A percentile compares a stretch with the other conserved stretches of the same genome.
Conservation (phyloP, 768 basidiomycete species). For the Auriscalpium microsporum region DNA sequence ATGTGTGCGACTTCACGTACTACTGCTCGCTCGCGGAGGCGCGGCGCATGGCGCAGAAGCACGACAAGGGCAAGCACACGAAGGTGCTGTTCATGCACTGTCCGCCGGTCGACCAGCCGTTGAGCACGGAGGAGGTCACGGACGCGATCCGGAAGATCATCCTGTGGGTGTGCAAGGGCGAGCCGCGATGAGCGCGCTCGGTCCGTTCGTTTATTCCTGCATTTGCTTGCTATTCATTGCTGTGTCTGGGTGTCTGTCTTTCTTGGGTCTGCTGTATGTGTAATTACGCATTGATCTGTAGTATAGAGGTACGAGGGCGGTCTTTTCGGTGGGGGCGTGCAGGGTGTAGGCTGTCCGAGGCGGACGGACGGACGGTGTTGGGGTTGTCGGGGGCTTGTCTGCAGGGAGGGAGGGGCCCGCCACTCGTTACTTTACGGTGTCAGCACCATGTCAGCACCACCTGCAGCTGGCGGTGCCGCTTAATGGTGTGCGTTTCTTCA, state of each 20-base stretch:
- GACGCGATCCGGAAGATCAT: slow-evolving; percentile 54
- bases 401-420: no score
- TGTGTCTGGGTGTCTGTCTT: not conserved
- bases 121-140: slow-evolving; percentile 58
- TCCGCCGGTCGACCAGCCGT: slow-evolving; percentile 57
- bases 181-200: slow-evolving; percentile 4
- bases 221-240: not conserved
- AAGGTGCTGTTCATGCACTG: slow-evolving; percentile 65
- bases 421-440: no score
- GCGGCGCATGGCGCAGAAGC: slow-evolving; percentile 27
- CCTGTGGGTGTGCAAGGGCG: slow-evolving; percentile 41
- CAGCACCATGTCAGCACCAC: no score
- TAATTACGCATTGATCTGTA: not conserved
- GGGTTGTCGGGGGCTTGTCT: no score
- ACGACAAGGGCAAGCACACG: slow-evolving; percentile 18
- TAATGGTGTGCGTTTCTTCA: no score
- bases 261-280: not conserved
- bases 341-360: no score
- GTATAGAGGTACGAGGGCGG: not conserved
- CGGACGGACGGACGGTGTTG: no score
- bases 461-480: no score
- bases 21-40: slow-evolving; percentile 68
- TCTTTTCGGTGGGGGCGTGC: not conserved
- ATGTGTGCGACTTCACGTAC: slow-evolving; percentile 68
- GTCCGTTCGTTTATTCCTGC: not conserved